Percentiles rank a stretch among this genome's conserved stretches.
These are phyloP conservation scores for Lentinula novae-zelandiae DNA, from an alignment of 1,284 basidiomycete species.

Conservation along the genomic window DNA sequence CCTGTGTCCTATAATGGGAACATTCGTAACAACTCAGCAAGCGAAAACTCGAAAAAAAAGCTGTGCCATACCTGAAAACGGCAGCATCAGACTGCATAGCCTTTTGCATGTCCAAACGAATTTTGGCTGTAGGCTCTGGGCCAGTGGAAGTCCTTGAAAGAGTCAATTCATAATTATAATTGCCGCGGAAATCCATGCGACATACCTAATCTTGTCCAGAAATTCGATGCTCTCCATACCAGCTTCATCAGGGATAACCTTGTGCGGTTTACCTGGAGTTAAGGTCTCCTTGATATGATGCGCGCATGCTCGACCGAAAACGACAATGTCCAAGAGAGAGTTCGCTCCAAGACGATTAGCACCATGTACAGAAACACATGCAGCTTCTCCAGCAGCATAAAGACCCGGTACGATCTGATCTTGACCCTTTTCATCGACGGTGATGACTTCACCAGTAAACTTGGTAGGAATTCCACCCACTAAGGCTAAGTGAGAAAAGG, in stretches of 20 bases:
- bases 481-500: slow-evolving; percentile 27
- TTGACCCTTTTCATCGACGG: slow-evolving; percentile 80
- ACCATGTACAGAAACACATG: slow-evolving; percentile 98
- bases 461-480: slow-evolving; percentile 99
- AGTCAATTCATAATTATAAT: not conserved
- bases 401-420: slow-evolving; percentile 96
- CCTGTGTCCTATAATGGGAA: slow-evolving; percentile 73
- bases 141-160: slow-evolving; percentile 68
- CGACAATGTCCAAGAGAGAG: slow-evolving; percentile 98
- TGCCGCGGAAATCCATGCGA: not conserved
- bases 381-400: slow-evolving; percentile 98
- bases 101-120: slow-evolving; percentile 97
- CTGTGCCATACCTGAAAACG: slow-evolving; percentile 70
- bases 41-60: not conserved
- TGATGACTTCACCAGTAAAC: slow-evolving; percentile 97
- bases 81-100: slow-evolving; percentile 96
- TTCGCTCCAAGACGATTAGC: slow-evolving; percentile 99
- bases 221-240: slow-evolving; percentile 86
- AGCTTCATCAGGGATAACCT: slow-evolving; percentile 83
- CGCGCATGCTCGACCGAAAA: slow-evolving; percentile 97
- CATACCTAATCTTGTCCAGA: slow-evolving; percentile 82
- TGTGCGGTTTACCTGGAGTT: slow-evolving; percentile 89
- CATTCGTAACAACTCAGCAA: not conserved
- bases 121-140: slow-evolving; percentile 82
- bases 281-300: slow-evolving; percentile 96